phyloP scores from a whole-genome alignment of 2,329 filamentous ascomycete species.

The Fusarium albosuccineum region DNA sequence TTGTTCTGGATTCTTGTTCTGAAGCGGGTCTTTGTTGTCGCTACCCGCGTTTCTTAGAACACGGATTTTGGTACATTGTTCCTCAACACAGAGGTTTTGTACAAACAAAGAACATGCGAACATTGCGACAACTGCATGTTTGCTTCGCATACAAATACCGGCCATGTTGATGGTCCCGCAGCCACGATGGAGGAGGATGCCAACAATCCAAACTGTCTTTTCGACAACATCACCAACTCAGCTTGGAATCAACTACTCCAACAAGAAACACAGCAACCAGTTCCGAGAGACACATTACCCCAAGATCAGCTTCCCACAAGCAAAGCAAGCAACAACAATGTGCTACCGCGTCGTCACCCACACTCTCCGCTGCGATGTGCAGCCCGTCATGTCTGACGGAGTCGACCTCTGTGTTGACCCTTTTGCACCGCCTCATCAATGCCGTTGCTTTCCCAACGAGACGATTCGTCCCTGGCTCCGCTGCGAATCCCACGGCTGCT shows the following conservation, averaged over 20 bases:
- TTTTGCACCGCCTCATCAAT: constrained; percentile 38
- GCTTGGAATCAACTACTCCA: neutral
- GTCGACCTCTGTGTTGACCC: constrained; percentile 39
- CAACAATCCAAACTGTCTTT: neutral
- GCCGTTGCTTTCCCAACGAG: constrained; percentile 33
- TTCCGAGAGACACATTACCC: neutral
- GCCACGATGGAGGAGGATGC: neutral
- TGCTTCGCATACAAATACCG: neutral
- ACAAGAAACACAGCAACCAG: neutral
- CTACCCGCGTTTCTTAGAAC: neutral
- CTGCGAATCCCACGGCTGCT: constrained; percentile 48
- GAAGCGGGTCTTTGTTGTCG: constrained; percentile 1
- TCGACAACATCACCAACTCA: neutral
- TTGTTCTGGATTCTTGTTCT: constrained; percentile 1
- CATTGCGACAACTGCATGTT: neutral
- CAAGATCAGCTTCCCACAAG: neutral
- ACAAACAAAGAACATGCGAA: constrained; percentile 15
- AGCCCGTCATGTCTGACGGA: constrained; percentile 46
- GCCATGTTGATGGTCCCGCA: neutral
- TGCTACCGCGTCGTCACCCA: constrained; percentile 46
- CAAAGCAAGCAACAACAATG: constrained; percentile 26
- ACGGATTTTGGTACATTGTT: constrained; percentile 9
- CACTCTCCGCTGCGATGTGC: constrained; percentile 47
- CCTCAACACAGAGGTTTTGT: neutral
- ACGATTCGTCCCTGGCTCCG: constrained; percentile 15